Evolutionary conservation across 768 basidiomycete species (phyloP), one percentile per base, ranked within the genome.

Genomic region (Fistulinella prunicolor): DNA sequence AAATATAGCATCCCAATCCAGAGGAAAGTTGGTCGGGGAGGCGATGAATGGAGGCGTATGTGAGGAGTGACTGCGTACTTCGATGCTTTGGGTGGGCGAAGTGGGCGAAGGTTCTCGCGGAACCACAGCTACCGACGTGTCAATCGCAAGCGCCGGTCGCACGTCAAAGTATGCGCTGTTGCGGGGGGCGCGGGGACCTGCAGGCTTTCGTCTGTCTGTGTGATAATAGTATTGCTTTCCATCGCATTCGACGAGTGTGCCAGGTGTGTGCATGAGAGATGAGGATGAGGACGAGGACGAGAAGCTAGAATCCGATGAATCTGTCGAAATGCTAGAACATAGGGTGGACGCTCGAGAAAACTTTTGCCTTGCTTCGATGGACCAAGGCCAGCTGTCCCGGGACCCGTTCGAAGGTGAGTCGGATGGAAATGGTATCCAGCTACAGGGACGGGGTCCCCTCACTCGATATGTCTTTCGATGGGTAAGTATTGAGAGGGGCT

Each of bases 1-100:
- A 35, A 68, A 66, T 50, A 66, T 66, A 14, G 26, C 44, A 38
- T 66, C 67, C 65, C 65, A 66, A 36, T 66, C 67, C 10, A 66
- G 44, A 16, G 42, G 60, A 14, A 49, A 57, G 24, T 61, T 51
- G 32, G 53, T 49, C 0, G 62, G 55, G 7, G 65, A 51, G 19
- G 9, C 46, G 20, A 46, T 4, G 17, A 38, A 26, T 20, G 54
- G 45, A 26, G 53, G 50, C 2, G 42, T 29, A 4, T 49, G 38
- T 29, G 55, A 29, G 9, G 41, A 45, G 2, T 38, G 48, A 19
- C n/a, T n/a, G n/a, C n/a, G n/a, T n/a, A n/a, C n/a, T n/a, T n/a
- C n/a, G 32, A 38, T 23, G 29, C 10, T 26, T 30, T 42, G 47
- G 28, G 28, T 7, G 13, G 56, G 51, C 16, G 47, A 32, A n/a